Percentiles rank a stretch among this genome's conserved stretches.
These are phyloP conservation scores for Cyberlindnera misumaiensis DNA, from an alignment of 805 yeast genomes.

Conservation along the genomic window DNA sequence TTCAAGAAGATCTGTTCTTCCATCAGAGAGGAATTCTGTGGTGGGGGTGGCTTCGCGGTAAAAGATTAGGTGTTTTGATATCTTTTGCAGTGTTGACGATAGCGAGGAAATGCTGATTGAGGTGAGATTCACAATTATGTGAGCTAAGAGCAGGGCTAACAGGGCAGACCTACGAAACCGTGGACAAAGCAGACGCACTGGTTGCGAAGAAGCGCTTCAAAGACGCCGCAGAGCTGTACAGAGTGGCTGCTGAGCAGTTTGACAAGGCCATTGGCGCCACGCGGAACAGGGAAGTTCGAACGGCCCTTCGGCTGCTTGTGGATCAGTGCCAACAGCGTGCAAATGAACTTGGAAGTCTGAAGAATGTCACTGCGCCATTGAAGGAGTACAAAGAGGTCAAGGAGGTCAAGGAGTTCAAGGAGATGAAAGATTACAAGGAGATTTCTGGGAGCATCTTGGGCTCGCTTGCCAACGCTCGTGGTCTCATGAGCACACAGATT, in stretches of 20 bases:
- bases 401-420: constrained; percentile 1
- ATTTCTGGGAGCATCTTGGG: background rate
- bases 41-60: background rate
- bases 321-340: constrained; percentile 26
- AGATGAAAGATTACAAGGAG: constrained; percentile 1
- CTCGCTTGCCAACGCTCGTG: constrained; percentile 4
- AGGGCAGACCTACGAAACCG: constrained; percentile 16
- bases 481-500: constrained; percentile 2
- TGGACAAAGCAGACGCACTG: constrained; percentile 47
- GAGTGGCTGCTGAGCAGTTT: constrained; percentile 30
- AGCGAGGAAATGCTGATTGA: background rate
- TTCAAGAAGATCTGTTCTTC: constrained; percentile 17
- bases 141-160: background rate
- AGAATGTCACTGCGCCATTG: background rate
- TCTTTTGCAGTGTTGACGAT: background rate
- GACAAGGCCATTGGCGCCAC: constrained; percentile 20
- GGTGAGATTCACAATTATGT: background rate
- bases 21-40: too few species aligned
- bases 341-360: constrained; percentile 19
- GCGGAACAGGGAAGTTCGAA: constrained; percentile 22
- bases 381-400: background rate
- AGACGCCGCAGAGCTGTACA: constrained; percentile 34
- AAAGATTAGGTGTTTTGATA: too few species aligned
- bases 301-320: constrained; percentile 25
- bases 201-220: constrained; percentile 35